phyloP scores from a whole-genome alignment of 805 yeast species.

The Saccharomycopsis oosterbeekiorum region DNA sequence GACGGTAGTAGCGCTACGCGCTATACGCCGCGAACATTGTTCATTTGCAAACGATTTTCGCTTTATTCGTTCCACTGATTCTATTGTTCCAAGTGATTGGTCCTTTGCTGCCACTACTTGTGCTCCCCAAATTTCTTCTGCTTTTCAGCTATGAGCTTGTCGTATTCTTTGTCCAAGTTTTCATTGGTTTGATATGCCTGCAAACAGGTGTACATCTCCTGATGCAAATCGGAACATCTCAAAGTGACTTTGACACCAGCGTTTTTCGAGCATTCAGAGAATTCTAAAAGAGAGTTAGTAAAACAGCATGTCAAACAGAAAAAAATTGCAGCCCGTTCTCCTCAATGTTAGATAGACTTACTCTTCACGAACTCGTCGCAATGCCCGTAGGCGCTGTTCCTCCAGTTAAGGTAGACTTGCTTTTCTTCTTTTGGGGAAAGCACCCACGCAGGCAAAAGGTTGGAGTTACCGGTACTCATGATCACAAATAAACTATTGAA shows the following conservation, averaged over 20 bases:
- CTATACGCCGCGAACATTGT: too few species aligned
- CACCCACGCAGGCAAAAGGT: slow-evolving; percentile 60
- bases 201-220: slow-evolving; percentile 56
- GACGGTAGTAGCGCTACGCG: background rate
- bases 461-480: background rate
- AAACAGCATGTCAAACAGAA: slow-evolving; percentile 36
- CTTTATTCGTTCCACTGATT: too few species aligned
- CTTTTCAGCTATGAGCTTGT: slow-evolving; percentile 51
- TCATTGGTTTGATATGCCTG: slow-evolving; percentile 47
- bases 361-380: slow-evolving; percentile 65
- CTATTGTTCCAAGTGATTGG: too few species aligned
- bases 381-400: slow-evolving; percentile 49
- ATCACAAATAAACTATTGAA: background rate
- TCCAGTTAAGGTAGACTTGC: slow-evolving; percentile 61
- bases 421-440: slow-evolving; percentile 70
- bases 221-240: slow-evolving; percentile 50
- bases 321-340: slow-evolving; percentile 45
- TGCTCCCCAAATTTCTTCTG: slow-evolving; percentile 19
- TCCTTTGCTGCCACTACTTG: too few species aligned
- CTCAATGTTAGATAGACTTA: slow-evolving; percentile 59
- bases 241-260: slow-evolving; percentile 59
- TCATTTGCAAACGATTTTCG: too few species aligned
- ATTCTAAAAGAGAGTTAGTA: slow-evolving; percentile 70
- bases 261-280: slow-evolving; percentile 55
- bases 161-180: slow-evolving; percentile 62